These are phyloP conservation scores for Combretum micranthum DNA, from an alignment of 345 rosid genomes.

Conservation along the genomic window DNA sequence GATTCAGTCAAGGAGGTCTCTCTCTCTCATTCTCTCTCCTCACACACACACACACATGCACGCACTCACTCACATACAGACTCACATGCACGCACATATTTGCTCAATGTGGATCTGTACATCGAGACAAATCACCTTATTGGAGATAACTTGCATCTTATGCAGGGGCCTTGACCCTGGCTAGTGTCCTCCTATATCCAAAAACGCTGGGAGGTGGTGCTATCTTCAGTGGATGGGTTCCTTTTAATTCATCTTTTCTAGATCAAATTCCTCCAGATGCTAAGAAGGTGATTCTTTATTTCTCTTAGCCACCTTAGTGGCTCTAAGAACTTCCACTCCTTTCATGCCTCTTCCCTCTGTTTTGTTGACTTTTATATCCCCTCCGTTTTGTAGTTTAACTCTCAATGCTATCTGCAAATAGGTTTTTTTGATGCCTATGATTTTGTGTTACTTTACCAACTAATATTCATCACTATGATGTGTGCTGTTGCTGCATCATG, in stretches of 20 bases:
- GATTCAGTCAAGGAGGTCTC: constrained; percentile 89
- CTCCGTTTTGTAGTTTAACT: neutral
- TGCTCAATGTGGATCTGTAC: too few species aligned
- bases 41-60: neutral
- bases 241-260: constrained; percentile 49
- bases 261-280: constrained; percentile 46
- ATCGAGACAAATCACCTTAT: neutral
- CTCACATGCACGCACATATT: neutral
- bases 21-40: constrained; percentile 10
- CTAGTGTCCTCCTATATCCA: constrained; percentile 71
- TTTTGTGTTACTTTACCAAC: neutral
- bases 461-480: neutral
- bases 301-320: neutral
- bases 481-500: neutral
- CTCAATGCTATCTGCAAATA: neutral
- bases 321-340: neutral
- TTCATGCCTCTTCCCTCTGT: neutral
- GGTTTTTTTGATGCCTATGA: neutral
- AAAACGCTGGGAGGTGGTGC: constrained; percentile 78
- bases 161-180: constrained; percentile 77
- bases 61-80: neutral
- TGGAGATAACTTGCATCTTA: constrained; percentile 3
- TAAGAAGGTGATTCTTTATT: constrained; percentile 37
- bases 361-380: neutral
- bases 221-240: constrained; percentile 82